Evolutionary conservation across 2,329 filamentous ascomycete species (phyloP).

Genomic region (Pseudomassariella vexata): DNA sequence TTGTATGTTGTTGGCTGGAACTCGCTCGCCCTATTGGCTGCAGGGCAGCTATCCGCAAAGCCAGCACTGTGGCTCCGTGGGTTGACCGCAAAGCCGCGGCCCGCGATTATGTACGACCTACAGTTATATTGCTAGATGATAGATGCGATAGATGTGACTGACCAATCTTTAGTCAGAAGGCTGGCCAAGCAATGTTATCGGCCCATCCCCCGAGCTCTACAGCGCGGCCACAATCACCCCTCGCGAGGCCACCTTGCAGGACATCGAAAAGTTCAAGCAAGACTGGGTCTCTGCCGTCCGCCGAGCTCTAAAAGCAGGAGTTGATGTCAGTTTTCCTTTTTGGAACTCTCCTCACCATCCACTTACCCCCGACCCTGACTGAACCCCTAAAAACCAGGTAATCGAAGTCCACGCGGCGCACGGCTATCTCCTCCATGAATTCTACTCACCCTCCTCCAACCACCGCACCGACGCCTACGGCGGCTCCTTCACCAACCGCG

Average conservation of each 20-base stretch:
- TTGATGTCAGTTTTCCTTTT: conserved; percentile 20
- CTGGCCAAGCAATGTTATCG: conserved; percentile 23
- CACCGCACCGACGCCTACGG: conserved; percentile 41
- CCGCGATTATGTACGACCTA: conserved; percentile 8
- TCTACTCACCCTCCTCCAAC: conserved; percentile 37
- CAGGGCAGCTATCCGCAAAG: no score
- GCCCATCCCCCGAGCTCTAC: conserved; percentile 19
- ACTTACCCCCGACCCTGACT: no score
- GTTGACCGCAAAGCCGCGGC: conserved; percentile 15
- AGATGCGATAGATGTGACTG: no score
- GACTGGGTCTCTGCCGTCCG: conserved; percentile 24
- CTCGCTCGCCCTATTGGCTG: no score
- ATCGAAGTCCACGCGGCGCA: conserved; percentile 36
- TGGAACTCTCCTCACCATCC: neutral
- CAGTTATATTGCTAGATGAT: neutral
- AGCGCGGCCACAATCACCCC: conserved; percentile 17
- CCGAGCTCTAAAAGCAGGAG: conserved; percentile 24
- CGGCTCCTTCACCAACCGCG: conserved; percentile 37
- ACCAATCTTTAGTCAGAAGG: conserved; percentile 14
- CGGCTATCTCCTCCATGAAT: conserved; percentile 40
- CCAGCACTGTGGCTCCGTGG: conserved; percentile 18
- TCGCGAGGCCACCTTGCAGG: conserved; percentile 22
- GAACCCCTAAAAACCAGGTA: conserved; percentile 24
- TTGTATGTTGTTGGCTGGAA: no score
- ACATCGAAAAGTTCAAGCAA: conserved; percentile 26